Conservation (phyloP, 2,329 filamentous ascomycete species). For the Beauveria sp. region DNA sequence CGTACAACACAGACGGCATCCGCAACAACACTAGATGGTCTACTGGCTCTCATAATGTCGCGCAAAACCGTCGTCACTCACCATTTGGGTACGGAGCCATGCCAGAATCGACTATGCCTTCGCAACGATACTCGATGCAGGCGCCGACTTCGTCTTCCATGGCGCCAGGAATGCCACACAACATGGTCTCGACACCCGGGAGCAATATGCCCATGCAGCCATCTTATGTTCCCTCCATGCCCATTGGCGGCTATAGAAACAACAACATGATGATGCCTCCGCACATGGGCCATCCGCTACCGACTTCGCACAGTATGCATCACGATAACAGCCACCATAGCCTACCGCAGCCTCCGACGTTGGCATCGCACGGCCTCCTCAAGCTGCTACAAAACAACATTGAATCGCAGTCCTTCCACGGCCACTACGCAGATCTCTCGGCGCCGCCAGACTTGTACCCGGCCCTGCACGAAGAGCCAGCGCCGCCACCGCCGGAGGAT, state of each 20-base stretch:
- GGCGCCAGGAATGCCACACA: not conserved
- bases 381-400: slow-evolving; percentile 69
- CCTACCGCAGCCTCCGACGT: slow-evolving; percentile 52
- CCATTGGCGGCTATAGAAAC: slow-evolving; percentile 22
- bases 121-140: slow-evolving; percentile 48
- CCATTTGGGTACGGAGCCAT: slow-evolving; percentile 57
- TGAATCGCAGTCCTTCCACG: slow-evolving; percentile 57
- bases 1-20: slow-evolving; percentile 60
- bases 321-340: slow-evolving; percentile 32
- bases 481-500: slow-evolving; percentile 68
- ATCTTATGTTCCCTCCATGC: slow-evolving; percentile 26
- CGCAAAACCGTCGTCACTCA: slow-evolving; percentile 46
- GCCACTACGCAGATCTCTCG: slow-evolving; percentile 65
- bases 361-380: slow-evolving; percentile 66
- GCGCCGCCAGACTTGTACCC: slow-evolving; percentile 72
- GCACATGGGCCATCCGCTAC: slow-evolving; percentile 44
- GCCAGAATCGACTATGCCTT: slow-evolving; percentile 50
- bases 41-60: slow-evolving; percentile 61
- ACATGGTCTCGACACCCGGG: slow-evolving; percentile 18
- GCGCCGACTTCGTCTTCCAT: slow-evolving; percentile 23
- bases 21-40: slow-evolving; percentile 70
- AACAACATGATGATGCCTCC: slow-evolving; percentile 44
- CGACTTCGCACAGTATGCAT: slow-evolving; percentile 23
- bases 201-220: slow-evolving; percentile 46
- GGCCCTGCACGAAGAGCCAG: slow-evolving; percentile 65